Conservation (phyloP, 306 rosid species). For the Boehmeria nivea region DNA sequence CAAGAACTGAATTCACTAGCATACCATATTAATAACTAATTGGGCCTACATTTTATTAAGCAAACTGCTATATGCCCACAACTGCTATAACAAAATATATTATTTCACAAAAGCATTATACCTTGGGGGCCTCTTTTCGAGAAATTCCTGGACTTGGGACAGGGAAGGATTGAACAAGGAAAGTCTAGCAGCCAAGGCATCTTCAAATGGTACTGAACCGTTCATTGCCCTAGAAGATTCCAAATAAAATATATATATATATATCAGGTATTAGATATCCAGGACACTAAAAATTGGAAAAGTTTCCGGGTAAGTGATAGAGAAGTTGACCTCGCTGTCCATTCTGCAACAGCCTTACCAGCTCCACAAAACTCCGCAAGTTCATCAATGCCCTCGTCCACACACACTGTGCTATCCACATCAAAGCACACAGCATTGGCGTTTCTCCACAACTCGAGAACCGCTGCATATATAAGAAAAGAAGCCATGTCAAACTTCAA, state of each 20-base stretch:
- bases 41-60: too few relatives aligned
- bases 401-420: constrained; percentile 62
- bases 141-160: constrained; percentile 77
- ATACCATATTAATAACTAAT: too few relatives aligned
- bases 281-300: constrained; percentile 3
- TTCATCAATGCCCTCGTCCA: constrained; percentile 94
- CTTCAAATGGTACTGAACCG: constrained; percentile 95
- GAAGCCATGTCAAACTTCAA: not conserved
- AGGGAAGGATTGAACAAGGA: constrained; percentile 77
- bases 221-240: constrained; percentile 74
- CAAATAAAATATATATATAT: constrained; percentile 15
- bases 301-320: not conserved
- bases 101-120: constrained; percentile 25
- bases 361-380: constrained; percentile 93
- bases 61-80: too few relatives aligned
- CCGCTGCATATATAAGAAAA: constrained; percentile 9
- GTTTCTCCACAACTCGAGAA: constrained; percentile 26
- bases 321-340: constrained; percentile 73
- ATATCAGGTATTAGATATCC: constrained; percentile 15
- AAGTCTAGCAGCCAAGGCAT: constrained; percentile 89
- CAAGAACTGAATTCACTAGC: too few relatives aligned
- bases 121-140: constrained; percentile 73
- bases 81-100: too few relatives aligned
- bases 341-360: constrained; percentile 92
- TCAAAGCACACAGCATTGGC: constrained; percentile 41